Conservation (phyloP, 257 asterid genomes). For the Agastache rugosa region DNA sequence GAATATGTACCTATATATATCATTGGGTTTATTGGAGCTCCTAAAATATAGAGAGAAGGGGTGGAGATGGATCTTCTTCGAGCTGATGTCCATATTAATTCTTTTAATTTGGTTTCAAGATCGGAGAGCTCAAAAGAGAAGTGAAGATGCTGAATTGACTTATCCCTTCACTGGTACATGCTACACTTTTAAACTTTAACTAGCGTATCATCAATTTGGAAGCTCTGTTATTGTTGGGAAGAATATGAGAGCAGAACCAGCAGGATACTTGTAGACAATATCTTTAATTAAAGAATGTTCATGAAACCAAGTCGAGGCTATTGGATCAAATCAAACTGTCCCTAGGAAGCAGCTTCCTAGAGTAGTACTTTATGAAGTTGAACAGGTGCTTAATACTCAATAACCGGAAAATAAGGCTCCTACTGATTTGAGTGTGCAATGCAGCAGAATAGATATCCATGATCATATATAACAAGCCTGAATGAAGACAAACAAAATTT, state of each 20-base stretch:
- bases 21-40: neutral
- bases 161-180: constrained; percentile 1
- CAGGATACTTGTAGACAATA: neutral
- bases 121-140: neutral
- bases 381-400: constrained; percentile 7
- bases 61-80: neutral
- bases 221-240: constrained; percentile 19
- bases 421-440: constrained; percentile 8
- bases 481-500: constrained; percentile 16
- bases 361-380: neutral
- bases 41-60: neutral
- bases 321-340: constrained; percentile 6
- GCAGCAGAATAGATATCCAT: constrained; percentile 18
- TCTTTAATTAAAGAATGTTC: neutral
- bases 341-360: constrained; percentile 14
- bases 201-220: neutral
- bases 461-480: constrained; percentile 18
- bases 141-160: neutral
- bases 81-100: neutral
- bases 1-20: neutral
- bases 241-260: constrained; percentile 5
- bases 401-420: neutral
- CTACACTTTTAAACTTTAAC: neutral
- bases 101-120: neutral
- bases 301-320: neutral